Evolutionary conservation across 1,284 basidiomycete genomes (phyloP).

Genomic region (Ustilago nuda): DNA sequence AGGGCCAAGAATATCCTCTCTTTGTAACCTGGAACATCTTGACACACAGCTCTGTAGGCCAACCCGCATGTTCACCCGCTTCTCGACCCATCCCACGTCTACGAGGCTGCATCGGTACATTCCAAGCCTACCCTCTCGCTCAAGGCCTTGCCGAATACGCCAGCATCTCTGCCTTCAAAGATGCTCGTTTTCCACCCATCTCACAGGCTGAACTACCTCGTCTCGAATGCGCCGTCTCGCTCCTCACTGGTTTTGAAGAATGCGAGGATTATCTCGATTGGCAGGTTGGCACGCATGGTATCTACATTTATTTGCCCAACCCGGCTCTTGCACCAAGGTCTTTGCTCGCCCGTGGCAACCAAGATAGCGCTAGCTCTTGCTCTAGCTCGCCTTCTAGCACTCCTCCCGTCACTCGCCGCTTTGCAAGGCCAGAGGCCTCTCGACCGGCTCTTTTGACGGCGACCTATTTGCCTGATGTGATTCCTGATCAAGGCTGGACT

Average conservation of each 20-base stretch:
- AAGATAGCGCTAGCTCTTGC: slow-evolving; percentile 74
- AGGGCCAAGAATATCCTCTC: slow-evolving; percentile 75
- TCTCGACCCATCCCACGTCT: slow-evolving; percentile 76
- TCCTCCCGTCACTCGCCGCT: slow-evolving; percentile 20
- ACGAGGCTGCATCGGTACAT: slow-evolving; percentile 95
- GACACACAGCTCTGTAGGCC: slow-evolving; percentile 65
- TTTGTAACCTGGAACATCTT: slow-evolving; percentile 94
- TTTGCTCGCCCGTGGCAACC: slow-evolving; percentile 56
- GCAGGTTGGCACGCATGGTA: slow-evolving; percentile 90
- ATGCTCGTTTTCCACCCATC: slow-evolving; percentile 76
- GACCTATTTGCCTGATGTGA: slow-evolving; percentile 94
- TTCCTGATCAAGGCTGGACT: slow-evolving; percentile 91
- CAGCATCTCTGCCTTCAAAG: slow-evolving; percentile 74
- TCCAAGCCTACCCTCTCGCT: slow-evolving; percentile 80
- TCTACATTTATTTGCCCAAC: slow-evolving; percentile 86
- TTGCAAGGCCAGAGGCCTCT: slow-evolving; percentile 17
- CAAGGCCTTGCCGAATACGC: slow-evolving; percentile 90
- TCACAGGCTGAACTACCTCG: slow-evolving; percentile 79
- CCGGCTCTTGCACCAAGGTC: slow-evolving; percentile 75
- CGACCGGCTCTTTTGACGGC: slow-evolving; percentile 77
- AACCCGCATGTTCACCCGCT: slow-evolving; percentile 66
- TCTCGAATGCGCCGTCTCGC: slow-evolving; percentile 89
- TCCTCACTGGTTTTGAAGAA: slow-evolving; percentile 91
- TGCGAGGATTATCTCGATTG: slow-evolving; percentile 88
- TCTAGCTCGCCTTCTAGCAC: slow-evolving; percentile 71